phyloP scores from a whole-genome alignment of 768 basidiomycete genomes.

The Trametes cubensis region DNA sequence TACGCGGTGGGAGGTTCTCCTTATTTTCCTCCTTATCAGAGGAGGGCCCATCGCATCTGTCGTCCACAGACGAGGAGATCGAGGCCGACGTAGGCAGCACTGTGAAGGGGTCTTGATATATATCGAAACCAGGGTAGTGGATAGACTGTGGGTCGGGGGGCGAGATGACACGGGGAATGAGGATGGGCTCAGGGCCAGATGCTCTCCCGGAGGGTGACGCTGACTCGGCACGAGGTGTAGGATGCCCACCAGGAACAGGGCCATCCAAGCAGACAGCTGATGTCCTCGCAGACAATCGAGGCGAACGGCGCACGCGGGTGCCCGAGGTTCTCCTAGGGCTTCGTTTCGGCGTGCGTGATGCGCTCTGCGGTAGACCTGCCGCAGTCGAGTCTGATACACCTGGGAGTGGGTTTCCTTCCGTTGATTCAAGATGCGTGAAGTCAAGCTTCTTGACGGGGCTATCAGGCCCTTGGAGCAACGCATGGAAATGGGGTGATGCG shows the following conservation, averaged over 20 bases:
- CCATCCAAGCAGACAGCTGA: neutral
- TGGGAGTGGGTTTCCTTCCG: neutral
- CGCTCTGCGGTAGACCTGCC: neutral
- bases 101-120: conserved; percentile 50
- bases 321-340: conserved; percentile 13
- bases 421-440: conserved; percentile 42
- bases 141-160: conserved; percentile 55
- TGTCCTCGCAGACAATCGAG: conserved; percentile 8
- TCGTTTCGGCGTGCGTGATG: conserved; percentile 10
- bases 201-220: neutral
- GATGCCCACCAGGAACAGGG: neutral
- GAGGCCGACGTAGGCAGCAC: conserved; percentile 17
- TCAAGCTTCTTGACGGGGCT: conserved; percentile 58
- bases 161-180: conserved; percentile 40
- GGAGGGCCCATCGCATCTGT: conserved; percentile 16
- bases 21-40: conserved; percentile 48
- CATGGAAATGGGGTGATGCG: conserved; percentile 44
- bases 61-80: neutral
- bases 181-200: neutral
- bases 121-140: conserved; percentile 69
- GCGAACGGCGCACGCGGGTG: conserved; percentile 12
- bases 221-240: neutral
- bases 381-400: conserved; percentile 5
- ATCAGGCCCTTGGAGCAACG: conserved; percentile 44
- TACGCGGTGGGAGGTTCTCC: conserved; percentile 59